These are phyloP conservation scores for Eimeria praecox DNA, from an alignment of 169 alveolate species.

Conservation along the genomic window DNA sequence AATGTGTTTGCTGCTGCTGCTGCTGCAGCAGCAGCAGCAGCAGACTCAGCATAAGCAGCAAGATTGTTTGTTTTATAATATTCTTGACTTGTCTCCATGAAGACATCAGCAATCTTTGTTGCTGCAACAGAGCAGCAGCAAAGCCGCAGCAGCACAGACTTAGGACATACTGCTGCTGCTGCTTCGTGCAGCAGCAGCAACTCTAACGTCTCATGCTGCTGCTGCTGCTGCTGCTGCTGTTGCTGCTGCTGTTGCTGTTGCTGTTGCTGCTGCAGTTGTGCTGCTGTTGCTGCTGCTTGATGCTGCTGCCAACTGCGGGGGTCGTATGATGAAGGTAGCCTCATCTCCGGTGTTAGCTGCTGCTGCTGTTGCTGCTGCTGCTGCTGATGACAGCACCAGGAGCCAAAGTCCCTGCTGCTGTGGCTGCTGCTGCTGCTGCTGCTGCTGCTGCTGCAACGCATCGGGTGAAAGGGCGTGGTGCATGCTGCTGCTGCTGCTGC, in stretches of 20 bases:
- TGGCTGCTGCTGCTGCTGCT: slow-evolving; percentile 17
- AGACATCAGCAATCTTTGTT: slow-evolving; percentile 92
- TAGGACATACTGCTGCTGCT: slow-evolving; percentile 15
- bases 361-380: background rate
- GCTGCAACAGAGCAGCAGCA: slow-evolving; percentile 50
- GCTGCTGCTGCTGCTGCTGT: slow-evolving; percentile 27
- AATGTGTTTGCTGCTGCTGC: slow-evolving; percentile 26
- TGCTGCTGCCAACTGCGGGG: too few relatives aligned
- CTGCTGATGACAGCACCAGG: background rate
- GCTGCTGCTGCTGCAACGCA: slow-evolving; percentile 23
- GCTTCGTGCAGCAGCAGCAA: background rate
- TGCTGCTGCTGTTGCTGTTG: slow-evolving; percentile 8
- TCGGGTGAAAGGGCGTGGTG: background rate
- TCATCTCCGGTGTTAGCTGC: too few relatives aligned
- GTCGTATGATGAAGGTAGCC: too few relatives aligned
- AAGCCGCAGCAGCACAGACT: slow-evolving; percentile 12
- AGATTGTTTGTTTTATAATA: slow-evolving; percentile 87
- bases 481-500: slow-evolving; percentile 29
- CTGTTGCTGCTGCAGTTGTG: slow-evolving; percentile 17
- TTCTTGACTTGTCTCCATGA: slow-evolving; percentile 92
- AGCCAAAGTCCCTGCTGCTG: background rate
- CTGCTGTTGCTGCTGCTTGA: slow-evolving; percentile 23
- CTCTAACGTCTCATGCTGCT: background rate
- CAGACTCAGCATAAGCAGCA: slow-evolving; percentile 46
- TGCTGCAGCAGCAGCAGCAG: slow-evolving; percentile 33